Evolutionary conservation across 306 rosid genomes (phyloP).

Genomic region (Adenanthera pavonina): DNA sequence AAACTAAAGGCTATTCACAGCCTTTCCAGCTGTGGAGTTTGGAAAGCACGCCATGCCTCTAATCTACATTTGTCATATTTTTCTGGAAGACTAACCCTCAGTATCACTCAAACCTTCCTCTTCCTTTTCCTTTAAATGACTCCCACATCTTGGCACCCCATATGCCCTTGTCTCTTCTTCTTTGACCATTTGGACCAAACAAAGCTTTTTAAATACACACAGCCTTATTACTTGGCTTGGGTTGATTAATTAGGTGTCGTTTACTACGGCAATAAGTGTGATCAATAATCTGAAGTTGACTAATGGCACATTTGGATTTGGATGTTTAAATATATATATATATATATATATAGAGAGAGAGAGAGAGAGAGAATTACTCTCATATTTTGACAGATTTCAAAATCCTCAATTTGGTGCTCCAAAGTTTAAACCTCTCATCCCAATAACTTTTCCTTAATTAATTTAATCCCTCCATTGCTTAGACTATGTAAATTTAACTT

Average conservation of each 20-base stretch:
- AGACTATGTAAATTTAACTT: not conserved
- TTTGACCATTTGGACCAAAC: constrained; percentile 23
- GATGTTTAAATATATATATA: no score
- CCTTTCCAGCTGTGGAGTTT: constrained; percentile 29
- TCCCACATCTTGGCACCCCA: constrained; percentile 37
- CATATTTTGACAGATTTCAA: not conserved
- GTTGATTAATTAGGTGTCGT: not conserved
- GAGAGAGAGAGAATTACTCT: no score
- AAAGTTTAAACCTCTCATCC: not conserved
- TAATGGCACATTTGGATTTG: no score
- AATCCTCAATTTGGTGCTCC: not conserved
- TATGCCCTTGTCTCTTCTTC: constrained; percentile 4
- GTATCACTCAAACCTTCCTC: constrained; percentile 22
- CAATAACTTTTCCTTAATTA: not conserved
- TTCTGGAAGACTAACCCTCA: constrained; percentile 9
- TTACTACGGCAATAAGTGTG: not conserved
- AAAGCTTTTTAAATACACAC: constrained; percentile 2
- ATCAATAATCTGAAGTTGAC: not conserved
- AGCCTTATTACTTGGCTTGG: not conserved
- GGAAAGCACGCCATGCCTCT: constrained; percentile 25
- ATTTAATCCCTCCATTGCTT: not conserved
- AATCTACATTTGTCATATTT: constrained; percentile 1
- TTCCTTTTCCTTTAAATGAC: constrained; percentile 32
- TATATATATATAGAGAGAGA: no score
- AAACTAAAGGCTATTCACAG: constrained; percentile 28